These are phyloP conservation scores for Uronychia setigera DNA, from an alignment of 73 alveolate species.

Conservation along the genomic window DNA sequence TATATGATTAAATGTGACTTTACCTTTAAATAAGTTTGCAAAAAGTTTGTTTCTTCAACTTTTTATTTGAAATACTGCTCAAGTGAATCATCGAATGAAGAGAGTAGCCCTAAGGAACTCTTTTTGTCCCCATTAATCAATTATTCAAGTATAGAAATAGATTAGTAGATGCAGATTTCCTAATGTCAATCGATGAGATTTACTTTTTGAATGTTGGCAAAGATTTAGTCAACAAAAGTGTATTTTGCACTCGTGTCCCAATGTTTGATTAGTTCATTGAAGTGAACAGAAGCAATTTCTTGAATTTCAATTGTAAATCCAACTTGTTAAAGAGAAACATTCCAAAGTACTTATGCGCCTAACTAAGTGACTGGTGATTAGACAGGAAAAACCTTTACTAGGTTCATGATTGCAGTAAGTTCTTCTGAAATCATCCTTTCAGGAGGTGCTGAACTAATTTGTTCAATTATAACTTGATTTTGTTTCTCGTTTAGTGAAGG, in stretches of 20 bases:
- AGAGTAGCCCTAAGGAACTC: constrained; percentile 10
- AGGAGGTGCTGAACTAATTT: constrained; percentile 52
- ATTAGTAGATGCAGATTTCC: not conserved
- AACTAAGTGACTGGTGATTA: constrained; percentile 28
- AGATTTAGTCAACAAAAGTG: not conserved
- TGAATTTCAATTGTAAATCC: constrained; percentile 8
- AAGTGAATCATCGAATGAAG: not conserved
- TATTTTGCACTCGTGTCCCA: constrained; percentile 19
- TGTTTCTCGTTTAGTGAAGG: constrained; percentile 51
- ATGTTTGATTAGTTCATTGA: constrained; percentile 21
- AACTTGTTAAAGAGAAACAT: constrained; percentile 1
- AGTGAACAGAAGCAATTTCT: constrained; percentile 25
- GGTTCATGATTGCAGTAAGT: constrained; percentile 58
- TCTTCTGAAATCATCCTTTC: constrained; percentile 64
- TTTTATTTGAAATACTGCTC: not conserved
- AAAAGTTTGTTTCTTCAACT: too few species aligned
- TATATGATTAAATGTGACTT: not conserved
- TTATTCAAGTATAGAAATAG: not conserved
- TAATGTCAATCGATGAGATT: too few species aligned
- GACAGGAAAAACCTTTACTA: too few species aligned
- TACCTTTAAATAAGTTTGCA: not conserved
- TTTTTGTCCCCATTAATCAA: not conserved
- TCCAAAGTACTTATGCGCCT: constrained; percentile 43
- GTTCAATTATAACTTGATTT: constrained; percentile 37
- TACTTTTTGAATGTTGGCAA: not conserved